Evolutionary conservation across 1,284 basidiomycete species (phyloP).

Genomic region (Amylostereum areolatum): DNA sequence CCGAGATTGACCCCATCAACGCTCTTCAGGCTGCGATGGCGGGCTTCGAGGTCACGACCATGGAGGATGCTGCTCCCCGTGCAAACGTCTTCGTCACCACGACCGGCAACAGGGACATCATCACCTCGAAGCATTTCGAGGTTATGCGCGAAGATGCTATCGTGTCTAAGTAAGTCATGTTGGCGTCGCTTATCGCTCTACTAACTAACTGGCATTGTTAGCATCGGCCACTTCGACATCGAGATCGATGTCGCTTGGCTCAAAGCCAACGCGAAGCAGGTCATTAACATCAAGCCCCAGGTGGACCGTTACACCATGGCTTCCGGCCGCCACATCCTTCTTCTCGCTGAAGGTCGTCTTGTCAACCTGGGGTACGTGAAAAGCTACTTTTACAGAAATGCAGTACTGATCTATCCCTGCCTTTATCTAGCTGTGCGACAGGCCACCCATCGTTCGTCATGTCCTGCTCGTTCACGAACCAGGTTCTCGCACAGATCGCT

Average conservation of each 20-base stretch:
- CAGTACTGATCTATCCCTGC: constrained; percentile 40
- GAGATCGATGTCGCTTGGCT: constrained; percentile 99
- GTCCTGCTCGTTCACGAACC: constrained; percentile 99
- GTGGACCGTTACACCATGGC: constrained; percentile 97
- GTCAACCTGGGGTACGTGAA: constrained; percentile 89
- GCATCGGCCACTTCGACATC: constrained; percentile 98
- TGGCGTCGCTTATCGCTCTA: not conserved
- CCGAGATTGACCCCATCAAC: constrained; percentile 99
- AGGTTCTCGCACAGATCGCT: constrained; percentile 97
- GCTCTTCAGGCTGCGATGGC: constrained; percentile 99
- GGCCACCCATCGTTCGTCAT: constrained; percentile 98
- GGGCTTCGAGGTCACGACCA: constrained; percentile 97
- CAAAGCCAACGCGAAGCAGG: constrained; percentile 85
- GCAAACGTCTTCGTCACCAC: constrained; percentile 97
- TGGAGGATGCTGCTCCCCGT: constrained; percentile 92
- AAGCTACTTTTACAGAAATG: constrained; percentile 19
- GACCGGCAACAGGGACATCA: constrained; percentile 98
- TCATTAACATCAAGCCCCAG: constrained; percentile 96
- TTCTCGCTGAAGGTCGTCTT: constrained; percentile 97
- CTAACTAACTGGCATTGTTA: constrained; percentile 22
- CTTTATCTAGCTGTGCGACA: constrained; percentile 60
- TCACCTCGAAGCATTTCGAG: constrained; percentile 88
- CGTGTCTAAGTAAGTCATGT: constrained; percentile 80
- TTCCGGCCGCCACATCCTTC: constrained; percentile 89
- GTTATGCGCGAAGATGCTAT: constrained; percentile 99